phyloP scores from a whole-genome alignment of 106 monocot species.

The Dioscorea dumetorum region DNA sequence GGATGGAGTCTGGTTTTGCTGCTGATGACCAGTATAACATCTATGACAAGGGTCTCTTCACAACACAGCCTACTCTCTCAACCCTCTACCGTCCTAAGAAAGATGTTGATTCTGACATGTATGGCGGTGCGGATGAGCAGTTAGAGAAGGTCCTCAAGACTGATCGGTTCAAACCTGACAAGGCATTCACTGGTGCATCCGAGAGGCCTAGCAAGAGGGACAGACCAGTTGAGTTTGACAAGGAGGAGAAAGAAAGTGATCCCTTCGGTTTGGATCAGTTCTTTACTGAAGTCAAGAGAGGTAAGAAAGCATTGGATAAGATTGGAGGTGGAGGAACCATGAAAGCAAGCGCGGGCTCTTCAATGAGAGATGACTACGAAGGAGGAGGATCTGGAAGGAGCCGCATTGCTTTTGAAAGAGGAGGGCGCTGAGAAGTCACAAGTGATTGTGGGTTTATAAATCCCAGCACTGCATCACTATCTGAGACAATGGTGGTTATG shows the following conservation, averaged over 20 bases:
- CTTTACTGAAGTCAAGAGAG: constrained; percentile 98
- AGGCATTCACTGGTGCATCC: constrained; percentile 70
- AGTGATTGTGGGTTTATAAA: too few species aligned
- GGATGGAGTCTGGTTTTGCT: constrained; percentile 93
- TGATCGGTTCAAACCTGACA: constrained; percentile 91
- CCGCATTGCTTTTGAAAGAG: constrained; percentile 76
- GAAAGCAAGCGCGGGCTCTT: constrained; percentile 93
- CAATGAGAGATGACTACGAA: constrained; percentile 80
- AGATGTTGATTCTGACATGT: constrained; percentile 76
- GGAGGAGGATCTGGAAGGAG: constrained; percentile 90
- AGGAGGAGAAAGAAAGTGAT: constrained; percentile 78
- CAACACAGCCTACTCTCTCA: constrained; percentile 87
- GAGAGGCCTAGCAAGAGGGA: constrained; percentile 82
- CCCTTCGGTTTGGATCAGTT: constrained; percentile 94
- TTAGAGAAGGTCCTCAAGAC: constrained; percentile 89
- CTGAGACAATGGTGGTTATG: too few species aligned
- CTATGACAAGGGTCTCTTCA: constrained; percentile 90
- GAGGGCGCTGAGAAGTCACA: constrained; percentile 38
- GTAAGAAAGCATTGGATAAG: constrained; percentile 95
- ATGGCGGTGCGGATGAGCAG: constrained; percentile 90
- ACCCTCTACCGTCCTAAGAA: constrained; percentile 91
- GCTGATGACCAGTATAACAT: constrained; percentile 94
- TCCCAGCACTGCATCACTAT: too few species aligned
- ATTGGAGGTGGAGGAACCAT: constrained; percentile 94
- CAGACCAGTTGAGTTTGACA: constrained; percentile 84